Evolutionary conservation across 179 eudicot species (phyloP).

Genomic region (Spinacia oleracea): DNA sequence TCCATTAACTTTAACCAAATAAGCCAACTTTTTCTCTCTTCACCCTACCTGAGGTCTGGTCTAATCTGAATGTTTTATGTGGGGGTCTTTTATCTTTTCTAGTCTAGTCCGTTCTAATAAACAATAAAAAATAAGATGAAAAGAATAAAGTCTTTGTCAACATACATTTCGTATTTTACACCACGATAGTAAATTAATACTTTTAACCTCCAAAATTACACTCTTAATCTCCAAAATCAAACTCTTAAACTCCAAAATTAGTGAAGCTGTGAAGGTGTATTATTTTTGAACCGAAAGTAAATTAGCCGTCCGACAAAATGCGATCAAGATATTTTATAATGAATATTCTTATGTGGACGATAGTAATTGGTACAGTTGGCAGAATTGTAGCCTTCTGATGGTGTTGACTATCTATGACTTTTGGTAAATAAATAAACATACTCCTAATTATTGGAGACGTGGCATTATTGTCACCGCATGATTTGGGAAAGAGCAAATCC

Average conservation of each 20-base stretch:
- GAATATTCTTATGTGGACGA: neutral
- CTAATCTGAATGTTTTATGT: no score
- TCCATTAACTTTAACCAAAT: no score
- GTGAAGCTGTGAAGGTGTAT: neutral
- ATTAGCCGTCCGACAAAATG: conserved; percentile 6
- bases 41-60: no score
- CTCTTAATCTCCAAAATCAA: no score
- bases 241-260: neutral
- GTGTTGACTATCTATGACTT: neutral
- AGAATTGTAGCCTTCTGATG: neutral
- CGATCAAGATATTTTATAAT: neutral
- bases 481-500: conserved; percentile 3
- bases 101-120: no score
- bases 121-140: no score
- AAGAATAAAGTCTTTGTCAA: no score
- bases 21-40: no score
- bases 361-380: neutral
- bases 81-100: no score
- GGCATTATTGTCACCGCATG: conserved; percentile 18
- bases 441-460: neutral
- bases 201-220: no score
- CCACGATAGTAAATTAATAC: no score
- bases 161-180: no score
- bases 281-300: neutral
- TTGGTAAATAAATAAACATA: neutral